Evolutionary conservation across 805 yeast genomes (phyloP).

Genomic region (Metschnikowia matae): DNA sequence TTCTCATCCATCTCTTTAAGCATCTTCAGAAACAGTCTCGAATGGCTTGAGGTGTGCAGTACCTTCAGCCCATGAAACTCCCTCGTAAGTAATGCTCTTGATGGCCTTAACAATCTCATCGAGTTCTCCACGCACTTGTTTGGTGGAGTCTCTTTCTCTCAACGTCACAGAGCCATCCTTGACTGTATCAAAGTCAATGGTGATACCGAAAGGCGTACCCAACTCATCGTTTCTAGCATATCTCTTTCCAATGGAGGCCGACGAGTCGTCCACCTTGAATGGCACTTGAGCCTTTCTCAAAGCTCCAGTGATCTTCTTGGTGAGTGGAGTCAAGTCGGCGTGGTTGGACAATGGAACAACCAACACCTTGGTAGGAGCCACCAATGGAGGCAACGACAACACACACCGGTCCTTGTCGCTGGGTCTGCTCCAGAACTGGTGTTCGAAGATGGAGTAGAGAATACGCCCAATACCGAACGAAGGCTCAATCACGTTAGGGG

Average conservation of each 20-base stretch:
- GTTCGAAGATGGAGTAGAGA: conserved; percentile 89
- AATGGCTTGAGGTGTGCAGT: conserved; percentile 69
- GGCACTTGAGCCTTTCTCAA: conserved; percentile 83
- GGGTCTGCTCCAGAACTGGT: conserved; percentile 90
- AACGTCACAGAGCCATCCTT: conserved; percentile 85
- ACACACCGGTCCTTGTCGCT: conserved; percentile 82
- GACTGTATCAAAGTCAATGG: conserved; percentile 91
- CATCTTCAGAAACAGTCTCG: conserved; percentile 35
- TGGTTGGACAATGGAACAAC: conserved; percentile 91
- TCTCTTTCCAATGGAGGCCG: conserved; percentile 96
- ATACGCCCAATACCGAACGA: conserved; percentile 99
- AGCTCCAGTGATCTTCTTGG: conserved; percentile 61
- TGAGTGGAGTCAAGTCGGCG: conserved; percentile 71
- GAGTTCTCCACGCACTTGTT: conserved; percentile 90
- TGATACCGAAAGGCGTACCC: conserved; percentile 98
- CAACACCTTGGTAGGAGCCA: conserved; percentile 96
- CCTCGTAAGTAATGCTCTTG: conserved; percentile 68
- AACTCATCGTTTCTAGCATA: conserved; percentile 97
- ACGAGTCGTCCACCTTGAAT: conserved; percentile 93
- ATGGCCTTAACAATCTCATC: conserved; percentile 69
- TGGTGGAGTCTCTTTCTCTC: conserved; percentile 96
- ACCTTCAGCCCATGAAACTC: conserved; percentile 81
- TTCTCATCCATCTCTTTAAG: background rate
- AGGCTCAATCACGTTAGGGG: conserved; percentile 98
- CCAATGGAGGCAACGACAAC: conserved; percentile 87